Percentiles rank a stretch among this genome's conserved stretches.
These are phyloP conservation scores for Schizothecium vesticola DNA, from an alignment of 495 filamentous ascomycete genomes.

Conservation along the genomic window DNA sequence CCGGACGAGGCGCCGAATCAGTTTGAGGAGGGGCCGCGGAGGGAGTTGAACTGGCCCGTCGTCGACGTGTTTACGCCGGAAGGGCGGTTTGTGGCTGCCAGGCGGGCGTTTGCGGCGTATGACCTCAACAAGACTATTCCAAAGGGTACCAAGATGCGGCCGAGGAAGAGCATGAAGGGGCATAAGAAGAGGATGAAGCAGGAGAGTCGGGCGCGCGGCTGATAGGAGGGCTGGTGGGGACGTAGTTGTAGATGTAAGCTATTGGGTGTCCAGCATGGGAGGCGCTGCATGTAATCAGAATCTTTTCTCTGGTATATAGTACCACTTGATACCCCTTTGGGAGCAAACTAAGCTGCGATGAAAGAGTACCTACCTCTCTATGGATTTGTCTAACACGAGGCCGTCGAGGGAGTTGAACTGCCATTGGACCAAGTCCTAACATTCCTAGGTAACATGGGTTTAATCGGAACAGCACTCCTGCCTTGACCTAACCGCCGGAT, in stretches of 20 bases:
- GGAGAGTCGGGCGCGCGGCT: not conserved
- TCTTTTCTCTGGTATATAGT: not conserved
- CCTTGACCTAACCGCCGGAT: not conserved
- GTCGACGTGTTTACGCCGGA: conserved; percentile 83
- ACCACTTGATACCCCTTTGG: not conserved
- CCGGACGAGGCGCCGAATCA: not conserved
- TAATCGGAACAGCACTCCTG: not conserved
- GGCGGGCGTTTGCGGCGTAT: conserved; percentile 73
- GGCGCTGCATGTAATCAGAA: not conserved
- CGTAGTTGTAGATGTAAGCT: not conserved
- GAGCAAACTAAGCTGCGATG: not conserved
- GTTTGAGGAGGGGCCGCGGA: not conserved
- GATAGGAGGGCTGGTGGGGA: not conserved
- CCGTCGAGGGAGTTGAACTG: not conserved
- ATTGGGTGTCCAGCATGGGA: not conserved
- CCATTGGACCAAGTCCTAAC: not conserved
- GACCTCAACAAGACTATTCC: conserved; percentile 36
- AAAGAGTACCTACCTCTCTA: not conserved
- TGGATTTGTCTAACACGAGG: not conserved
- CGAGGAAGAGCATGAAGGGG: conserved; percentile 56
- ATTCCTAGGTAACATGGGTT: not conserved
- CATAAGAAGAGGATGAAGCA: conserved; percentile 48
- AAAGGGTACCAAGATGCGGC: conserved; percentile 28
- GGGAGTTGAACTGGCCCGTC: conserved; percentile 47
- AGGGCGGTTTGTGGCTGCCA: conserved; percentile 64